Evolutionary conservation across 495 filamentous ascomycete species (phyloP), one percentile per base, ranked within the genome.

Genomic region (Daldinia vernicosa): DNA sequence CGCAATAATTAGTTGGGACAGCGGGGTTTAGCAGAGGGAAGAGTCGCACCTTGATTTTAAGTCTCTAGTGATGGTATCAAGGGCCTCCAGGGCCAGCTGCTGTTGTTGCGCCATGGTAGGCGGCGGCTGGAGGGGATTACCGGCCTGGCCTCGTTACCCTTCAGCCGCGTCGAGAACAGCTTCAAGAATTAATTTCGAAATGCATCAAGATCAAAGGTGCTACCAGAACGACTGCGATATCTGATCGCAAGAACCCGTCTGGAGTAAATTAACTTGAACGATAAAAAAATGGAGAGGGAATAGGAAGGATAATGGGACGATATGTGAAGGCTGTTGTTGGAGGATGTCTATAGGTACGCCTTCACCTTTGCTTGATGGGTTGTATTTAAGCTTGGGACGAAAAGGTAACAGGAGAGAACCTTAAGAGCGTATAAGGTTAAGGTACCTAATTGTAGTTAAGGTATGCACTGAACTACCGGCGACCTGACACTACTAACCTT

Each of bases 71-170:
- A 80, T 76, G 24, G 65, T 55, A 22, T 80, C 74, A 33, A 79
- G 76, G 51, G 72, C 70, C 57, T 78, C 77, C 4, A 79, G 75
- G 69, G 77, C 76, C 66, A 77, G 40, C 60, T 75, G 72, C 69
- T 77, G 75, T 60, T 76, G 72, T 67, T 78, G 74, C 75, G 74
- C 70, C 77, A 78, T 78, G 63, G 54, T 27, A 67, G 39, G 22
- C 59, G 26, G 30, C 60, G 57, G 55, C 52, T 60, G 52, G 19
- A 24, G 52, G 24, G 26, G 22, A 47, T 50, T 50, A 37, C 55
- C 60, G 28, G 28, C 66, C 50, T 53, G 28, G 28, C 66, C 50
- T 53, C 52, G 35, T 27, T 47, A 62, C 32, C 70, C 69, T 43
- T 72, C 71, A 68, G 71, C 70, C 60, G 75, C 63, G 62, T 70